These are phyloP conservation scores for Pholiota conissans DNA, from an alignment of 768 basidiomycete genomes.

Conservation along the genomic window DNA sequence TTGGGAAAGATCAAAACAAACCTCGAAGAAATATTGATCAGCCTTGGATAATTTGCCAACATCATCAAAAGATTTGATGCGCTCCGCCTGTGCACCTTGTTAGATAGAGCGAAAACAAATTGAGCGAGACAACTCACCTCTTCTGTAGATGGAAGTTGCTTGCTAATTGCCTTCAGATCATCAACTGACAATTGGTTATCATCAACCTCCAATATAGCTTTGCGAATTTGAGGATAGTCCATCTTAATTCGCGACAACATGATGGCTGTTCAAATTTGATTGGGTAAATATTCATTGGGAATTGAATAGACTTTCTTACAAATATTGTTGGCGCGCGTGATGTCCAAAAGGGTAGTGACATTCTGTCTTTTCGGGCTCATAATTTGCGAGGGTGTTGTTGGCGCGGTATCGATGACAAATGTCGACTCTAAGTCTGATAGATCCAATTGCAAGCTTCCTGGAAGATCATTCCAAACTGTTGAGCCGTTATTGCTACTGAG, in stretches of 20 bases:
- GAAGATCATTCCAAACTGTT: constrained; percentile 74
- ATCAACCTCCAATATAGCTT: constrained; percentile 70
- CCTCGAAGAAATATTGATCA: constrained; percentile 82
- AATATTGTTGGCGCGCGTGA: constrained; percentile 81
- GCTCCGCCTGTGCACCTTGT: constrained; percentile 43
- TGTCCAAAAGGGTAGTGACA: constrained; percentile 73
- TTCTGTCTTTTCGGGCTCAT: constrained; percentile 53
- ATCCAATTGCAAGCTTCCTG: constrained; percentile 44
- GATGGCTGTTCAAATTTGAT: constrained; percentile 51
- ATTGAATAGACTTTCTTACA: constrained; percentile 40
- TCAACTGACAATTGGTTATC: constrained; percentile 71
- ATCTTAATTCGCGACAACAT: constrained; percentile 81
- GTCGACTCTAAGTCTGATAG: constrained; percentile 73
- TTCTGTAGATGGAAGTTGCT: constrained; percentile 77
- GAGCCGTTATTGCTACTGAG: constrained; percentile 37
- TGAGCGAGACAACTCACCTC: constrained; percentile 50
- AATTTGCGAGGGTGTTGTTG: constrained; percentile 42
- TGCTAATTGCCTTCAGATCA: constrained; percentile 71
- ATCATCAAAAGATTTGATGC: constrained; percentile 72
- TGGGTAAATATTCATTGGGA: constrained; percentile 2
- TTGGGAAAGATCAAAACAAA: constrained; percentile 25
- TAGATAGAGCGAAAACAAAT: not conserved
- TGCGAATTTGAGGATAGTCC: constrained; percentile 62
- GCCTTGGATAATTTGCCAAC: constrained; percentile 74
- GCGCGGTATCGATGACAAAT: constrained; percentile 58